Conservation (phyloP, 2,329 filamentous ascomycete species). For the Colletotrichum brevisporum region DNA sequence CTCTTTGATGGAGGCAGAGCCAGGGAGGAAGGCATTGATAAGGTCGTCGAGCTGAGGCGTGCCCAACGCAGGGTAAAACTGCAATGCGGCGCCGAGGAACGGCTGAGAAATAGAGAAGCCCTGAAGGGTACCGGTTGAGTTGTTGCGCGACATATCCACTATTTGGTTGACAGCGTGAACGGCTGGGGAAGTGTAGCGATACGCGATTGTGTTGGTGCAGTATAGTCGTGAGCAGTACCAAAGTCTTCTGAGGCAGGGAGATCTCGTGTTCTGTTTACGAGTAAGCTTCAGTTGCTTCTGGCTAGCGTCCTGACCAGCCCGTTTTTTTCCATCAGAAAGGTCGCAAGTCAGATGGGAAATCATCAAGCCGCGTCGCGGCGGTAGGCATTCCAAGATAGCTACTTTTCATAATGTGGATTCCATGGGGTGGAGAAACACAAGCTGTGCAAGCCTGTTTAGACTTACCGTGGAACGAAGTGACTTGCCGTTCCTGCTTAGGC, state of each 20-base stretch:
- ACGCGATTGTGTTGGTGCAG: neutral
- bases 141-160: conserved; percentile 54
- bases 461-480: too few relatives aligned
- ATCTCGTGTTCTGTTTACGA: neutral
- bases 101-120: conserved; percentile 75
- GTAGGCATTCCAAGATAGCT: too few relatives aligned
- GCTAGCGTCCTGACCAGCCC: neutral
- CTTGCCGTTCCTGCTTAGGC: too few relatives aligned
- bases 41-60: conserved; percentile 72
- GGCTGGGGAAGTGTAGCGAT: conserved; percentile 11
- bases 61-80: conserved; percentile 78
- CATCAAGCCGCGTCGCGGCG: neutral
- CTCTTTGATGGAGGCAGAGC: conserved; percentile 66
- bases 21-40: conserved; percentile 70
- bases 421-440: too few relatives aligned
- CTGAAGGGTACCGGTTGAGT: conserved; percentile 53
- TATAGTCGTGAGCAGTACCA: neutral
- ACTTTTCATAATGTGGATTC: too few relatives aligned
- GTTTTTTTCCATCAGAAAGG: neutral
- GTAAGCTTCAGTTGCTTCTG: conserved; percentile 1
- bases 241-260: neutral
- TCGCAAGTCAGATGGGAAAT: neutral
- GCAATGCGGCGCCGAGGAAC: conserved; percentile 67
- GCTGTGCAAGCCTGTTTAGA: too few relatives aligned
- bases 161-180: conserved; percentile 43